A percentile compares a stretch with the other conserved stretches of the same genome.
Evolutionary conservation across 345 rosid species (phyloP).

Genomic region (Mercurialis annua): DNA sequence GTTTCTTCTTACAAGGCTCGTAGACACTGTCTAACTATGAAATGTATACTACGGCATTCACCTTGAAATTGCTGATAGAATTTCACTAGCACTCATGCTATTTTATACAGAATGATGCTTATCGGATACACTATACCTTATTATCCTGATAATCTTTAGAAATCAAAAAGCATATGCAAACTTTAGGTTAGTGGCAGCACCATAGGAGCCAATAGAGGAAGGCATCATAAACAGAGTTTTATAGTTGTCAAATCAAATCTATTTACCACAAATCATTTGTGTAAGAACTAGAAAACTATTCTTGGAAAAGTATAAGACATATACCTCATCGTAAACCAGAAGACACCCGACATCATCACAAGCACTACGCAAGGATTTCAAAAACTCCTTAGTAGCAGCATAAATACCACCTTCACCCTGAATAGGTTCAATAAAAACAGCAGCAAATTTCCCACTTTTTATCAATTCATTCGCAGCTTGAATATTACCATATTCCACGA

Average conservation of each 20-base stretch:
- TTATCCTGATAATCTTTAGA: neutral
- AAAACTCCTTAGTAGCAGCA: slow-evolving; percentile 72
- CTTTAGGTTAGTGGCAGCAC: neutral
- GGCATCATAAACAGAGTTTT: neutral
- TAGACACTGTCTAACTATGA: neutral
- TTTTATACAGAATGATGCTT: neutral
- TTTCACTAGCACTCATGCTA: neutral
- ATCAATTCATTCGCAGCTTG: slow-evolving; percentile 57
- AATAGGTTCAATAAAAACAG: slow-evolving; percentile 89
- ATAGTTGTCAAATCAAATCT: neutral
- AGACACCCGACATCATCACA: slow-evolving; percentile 83
- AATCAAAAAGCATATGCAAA: neutral
- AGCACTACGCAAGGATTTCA: slow-evolving; percentile 63
- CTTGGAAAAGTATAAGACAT: neutral
- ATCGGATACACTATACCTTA: neutral
- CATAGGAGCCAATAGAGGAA: neutral
- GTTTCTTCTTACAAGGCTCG: neutral
- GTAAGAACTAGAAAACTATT: neutral
- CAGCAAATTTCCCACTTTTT: slow-evolving; percentile 59
- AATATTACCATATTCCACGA: slow-evolving; percentile 73
- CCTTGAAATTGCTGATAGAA: neutral
- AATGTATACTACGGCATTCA: neutral
- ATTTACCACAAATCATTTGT: neutral
- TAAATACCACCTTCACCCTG: slow-evolving; percentile 97
- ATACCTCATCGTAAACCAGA: slow-evolving; percentile 90